Conservation (phyloP, 495 filamentous ascomycete genomes). For the Margaritispora aquatica region DNA sequence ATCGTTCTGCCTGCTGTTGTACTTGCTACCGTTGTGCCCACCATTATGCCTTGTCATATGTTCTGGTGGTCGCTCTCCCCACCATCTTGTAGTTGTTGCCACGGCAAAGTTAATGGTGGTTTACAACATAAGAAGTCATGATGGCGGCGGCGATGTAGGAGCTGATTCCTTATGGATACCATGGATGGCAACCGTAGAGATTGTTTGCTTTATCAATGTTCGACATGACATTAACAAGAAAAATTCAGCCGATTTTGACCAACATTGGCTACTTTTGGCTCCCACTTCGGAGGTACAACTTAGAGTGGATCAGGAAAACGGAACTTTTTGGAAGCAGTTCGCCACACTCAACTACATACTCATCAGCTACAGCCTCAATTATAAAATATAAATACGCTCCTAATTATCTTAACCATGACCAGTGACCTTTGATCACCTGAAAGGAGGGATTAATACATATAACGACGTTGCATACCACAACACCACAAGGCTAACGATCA, state of each 20-base stretch:
- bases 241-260: conserved; percentile 15
- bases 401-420: too few species aligned
- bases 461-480: too few species aligned
- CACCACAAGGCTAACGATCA: too few species aligned
- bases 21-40: conserved; percentile 17
- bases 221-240: not conserved
- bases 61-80: conserved; percentile 19
- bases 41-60: conserved; percentile 22
- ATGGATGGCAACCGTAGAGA: conserved; percentile 7
- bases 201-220: conserved; percentile 3
- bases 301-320: too few species aligned
- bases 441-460: too few species aligned
- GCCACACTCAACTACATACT: too few species aligned
- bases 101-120: conserved; percentile 15
- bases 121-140: conserved; percentile 19
- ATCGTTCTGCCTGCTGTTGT: conserved; percentile 20
- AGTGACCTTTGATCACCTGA: too few species aligned
- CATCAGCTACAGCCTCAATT: too few species aligned
- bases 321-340: too few species aligned
- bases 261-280: conserved; percentile 17
- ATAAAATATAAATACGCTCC: too few species aligned
- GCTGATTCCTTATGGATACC: conserved; percentile 16
- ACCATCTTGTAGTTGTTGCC: conserved; percentile 19
- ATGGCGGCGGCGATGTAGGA: conserved; percentile 19
- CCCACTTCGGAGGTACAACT: too few species aligned